phyloP scores from a whole-genome alignment of 345 rosid species.

The Murraya koenigii region DNA sequence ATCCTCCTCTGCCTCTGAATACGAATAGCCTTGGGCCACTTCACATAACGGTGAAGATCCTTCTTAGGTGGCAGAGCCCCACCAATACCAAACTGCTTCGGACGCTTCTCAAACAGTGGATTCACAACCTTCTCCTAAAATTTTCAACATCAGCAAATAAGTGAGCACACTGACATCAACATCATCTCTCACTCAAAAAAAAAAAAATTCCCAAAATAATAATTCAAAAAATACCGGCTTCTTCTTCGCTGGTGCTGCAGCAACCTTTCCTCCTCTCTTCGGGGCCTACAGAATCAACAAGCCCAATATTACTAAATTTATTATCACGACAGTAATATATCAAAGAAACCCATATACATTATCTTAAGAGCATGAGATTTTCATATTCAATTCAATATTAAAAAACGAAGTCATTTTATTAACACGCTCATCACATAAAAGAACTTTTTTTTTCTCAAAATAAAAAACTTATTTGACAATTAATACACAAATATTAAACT shows the following conservation, averaged over 20 bases:
- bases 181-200: neutral
- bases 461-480: neutral
- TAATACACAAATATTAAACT: neutral
- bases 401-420: neutral
- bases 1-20: conserved; percentile 58
- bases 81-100: conserved; percentile 59
- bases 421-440: neutral
- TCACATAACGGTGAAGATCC: conserved; percentile 47
- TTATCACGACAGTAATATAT: neutral
- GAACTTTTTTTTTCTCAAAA: neutral
- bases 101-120: conserved; percentile 54
- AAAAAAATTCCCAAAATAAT: neutral
- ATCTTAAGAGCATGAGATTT: neutral
- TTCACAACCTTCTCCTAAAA: conserved; percentile 46
- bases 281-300: conserved; percentile 16
- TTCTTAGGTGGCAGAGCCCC: conserved; percentile 58
- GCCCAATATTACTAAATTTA: neutral
- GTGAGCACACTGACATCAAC: neutral
- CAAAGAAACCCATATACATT: neutral
- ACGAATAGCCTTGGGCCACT: conserved; percentile 56
- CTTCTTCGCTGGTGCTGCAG: conserved; percentile 25
- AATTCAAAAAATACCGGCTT: conserved; percentile 7
- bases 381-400: neutral
- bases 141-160: neutral
- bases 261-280: conserved; percentile 28